These are phyloP conservation scores for Hysterium pulicare DNA, from an alignment of 2,329 filamentous ascomycete species.

Conservation along the genomic window DNA sequence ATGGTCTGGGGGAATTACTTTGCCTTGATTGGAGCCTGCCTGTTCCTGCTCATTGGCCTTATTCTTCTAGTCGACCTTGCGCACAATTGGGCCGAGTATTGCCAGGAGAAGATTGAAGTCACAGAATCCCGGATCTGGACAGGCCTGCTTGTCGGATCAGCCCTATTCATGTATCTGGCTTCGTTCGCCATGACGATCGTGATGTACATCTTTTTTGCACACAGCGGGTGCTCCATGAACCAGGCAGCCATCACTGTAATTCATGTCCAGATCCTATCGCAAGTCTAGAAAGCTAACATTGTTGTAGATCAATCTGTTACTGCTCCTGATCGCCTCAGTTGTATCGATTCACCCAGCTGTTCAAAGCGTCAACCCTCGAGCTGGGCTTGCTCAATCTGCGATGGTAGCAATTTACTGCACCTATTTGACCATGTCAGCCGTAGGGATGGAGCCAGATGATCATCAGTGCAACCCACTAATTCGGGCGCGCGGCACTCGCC, in stretches of 20 bases:
- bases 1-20: constrained; percentile 95
- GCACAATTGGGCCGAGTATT: constrained; percentile 96
- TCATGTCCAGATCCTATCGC: constrained; percentile 7
- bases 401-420: constrained; percentile 99
- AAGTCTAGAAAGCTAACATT: neutral
- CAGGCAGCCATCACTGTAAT: constrained; percentile 81
- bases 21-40: constrained; percentile 79
- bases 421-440: constrained; percentile 95
- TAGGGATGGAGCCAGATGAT: constrained; percentile 97
- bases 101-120: constrained; percentile 87
- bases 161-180: constrained; percentile 86
- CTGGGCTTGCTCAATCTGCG: constrained; percentile 92
- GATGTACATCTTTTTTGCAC: constrained; percentile 96
- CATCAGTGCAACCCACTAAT: constrained; percentile 91
- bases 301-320: constrained; percentile 69
- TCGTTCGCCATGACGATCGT: constrained; percentile 92
- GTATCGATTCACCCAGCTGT: constrained; percentile 87
- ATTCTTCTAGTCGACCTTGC: constrained; percentile 92
- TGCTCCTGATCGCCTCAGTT: constrained; percentile 75
- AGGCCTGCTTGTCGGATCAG: constrained; percentile 83
- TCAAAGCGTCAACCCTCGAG: constrained; percentile 88
- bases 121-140: constrained; percentile 84
- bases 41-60: constrained; percentile 89
- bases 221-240: constrained; percentile 84
- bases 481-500: constrained; percentile 79